phyloP scores from a whole-genome alignment of 2,329 filamentous ascomycete genomes.

The Exserohilum rostratum region DNA sequence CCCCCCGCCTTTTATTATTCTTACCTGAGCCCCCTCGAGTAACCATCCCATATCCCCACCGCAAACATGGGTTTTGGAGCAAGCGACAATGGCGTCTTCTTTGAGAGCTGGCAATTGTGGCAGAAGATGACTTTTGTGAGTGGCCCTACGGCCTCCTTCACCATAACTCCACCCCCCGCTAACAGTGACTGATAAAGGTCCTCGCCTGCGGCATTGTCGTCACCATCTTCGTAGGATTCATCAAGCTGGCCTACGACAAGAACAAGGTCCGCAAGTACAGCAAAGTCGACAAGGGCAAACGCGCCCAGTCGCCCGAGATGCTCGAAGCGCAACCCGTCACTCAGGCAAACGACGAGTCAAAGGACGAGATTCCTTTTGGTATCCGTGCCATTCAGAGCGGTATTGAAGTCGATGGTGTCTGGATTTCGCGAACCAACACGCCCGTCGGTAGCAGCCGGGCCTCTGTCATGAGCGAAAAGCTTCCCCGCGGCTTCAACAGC shows the following conservation, averaged over 20 bases:
- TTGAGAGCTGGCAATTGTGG: constrained; percentile 74
- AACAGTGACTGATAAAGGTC: constrained; percentile 60
- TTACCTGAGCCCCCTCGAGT: constrained; percentile 21
- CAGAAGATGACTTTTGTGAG: constrained; percentile 89
- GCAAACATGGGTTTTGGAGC: constrained; percentile 30
- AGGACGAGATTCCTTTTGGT: constrained; percentile 79
- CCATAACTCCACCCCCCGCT: constrained; percentile 24
- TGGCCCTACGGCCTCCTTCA: constrained; percentile 21
- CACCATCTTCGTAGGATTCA: constrained; percentile 71
- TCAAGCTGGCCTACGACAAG: constrained; percentile 63
- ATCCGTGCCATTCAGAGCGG: constrained; percentile 84
- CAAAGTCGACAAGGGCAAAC: constrained; percentile 47
- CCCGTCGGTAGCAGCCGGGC: constrained; percentile 46
- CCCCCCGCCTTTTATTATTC: constrained; percentile 25
- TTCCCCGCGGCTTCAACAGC: constrained; percentile 38
- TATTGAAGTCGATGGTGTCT: constrained; percentile 81
- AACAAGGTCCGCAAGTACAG: constrained; percentile 52
- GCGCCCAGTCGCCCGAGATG: constrained; percentile 60
- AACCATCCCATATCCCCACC: constrained; percentile 15
- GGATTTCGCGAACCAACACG: constrained; percentile 56
- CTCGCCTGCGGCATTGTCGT: constrained; percentile 72
- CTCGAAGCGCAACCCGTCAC: constrained; percentile 69
- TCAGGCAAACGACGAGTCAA: constrained; percentile 57
- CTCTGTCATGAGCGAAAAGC: constrained; percentile 41
- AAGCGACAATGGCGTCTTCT: constrained; percentile 49